phyloP scores from a whole-genome alignment of 1,284 basidiomycete species.

The Sporisorium iseilematis-ciliati region DNA sequence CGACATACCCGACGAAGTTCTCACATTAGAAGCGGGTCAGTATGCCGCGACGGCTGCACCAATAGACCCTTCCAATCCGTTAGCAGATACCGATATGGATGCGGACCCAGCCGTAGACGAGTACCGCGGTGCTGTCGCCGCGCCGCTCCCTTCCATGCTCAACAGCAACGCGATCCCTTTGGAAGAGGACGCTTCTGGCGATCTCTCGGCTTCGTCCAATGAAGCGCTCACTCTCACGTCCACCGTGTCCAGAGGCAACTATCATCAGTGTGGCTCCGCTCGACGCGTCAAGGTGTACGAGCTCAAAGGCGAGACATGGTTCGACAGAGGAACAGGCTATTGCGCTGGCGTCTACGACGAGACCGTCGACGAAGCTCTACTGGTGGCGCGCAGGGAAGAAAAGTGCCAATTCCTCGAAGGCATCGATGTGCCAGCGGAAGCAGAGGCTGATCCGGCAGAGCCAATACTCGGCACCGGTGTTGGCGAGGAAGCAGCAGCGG shows the following conservation, averaged over 20 bases:
- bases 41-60: conserved; percentile 5
- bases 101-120: conserved; percentile 30
- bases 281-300: conserved; percentile 68
- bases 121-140: conserved; percentile 32
- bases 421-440: conserved; percentile 41
- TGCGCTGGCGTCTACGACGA: conserved; percentile 69
- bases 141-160: conserved; percentile 52
- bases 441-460: conserved; percentile 29
- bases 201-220: conserved; percentile 46
- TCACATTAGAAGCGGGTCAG: conserved; percentile 22
- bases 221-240: conserved; percentile 59
- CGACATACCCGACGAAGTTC: conserved; percentile 47
- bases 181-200: conserved; percentile 47
- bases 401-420: conserved; percentile 60
- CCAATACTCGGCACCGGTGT: conserved; percentile 49
- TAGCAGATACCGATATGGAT: conserved; percentile 23
- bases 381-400: conserved; percentile 66
- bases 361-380: conserved; percentile 62
- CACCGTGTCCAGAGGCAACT: conserved; percentile 63
- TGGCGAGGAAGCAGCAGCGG: conserved; percentile 47
- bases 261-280: conserved; percentile 68
- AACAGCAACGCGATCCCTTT: conserved; percentile 46
- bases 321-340: conserved; percentile 67
- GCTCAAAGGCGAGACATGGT: conserved; percentile 66
- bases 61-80: conserved; percentile 13